Conservation (phyloP, 352 stramenopile genomes). For the Phytophthora capsici region DNA sequence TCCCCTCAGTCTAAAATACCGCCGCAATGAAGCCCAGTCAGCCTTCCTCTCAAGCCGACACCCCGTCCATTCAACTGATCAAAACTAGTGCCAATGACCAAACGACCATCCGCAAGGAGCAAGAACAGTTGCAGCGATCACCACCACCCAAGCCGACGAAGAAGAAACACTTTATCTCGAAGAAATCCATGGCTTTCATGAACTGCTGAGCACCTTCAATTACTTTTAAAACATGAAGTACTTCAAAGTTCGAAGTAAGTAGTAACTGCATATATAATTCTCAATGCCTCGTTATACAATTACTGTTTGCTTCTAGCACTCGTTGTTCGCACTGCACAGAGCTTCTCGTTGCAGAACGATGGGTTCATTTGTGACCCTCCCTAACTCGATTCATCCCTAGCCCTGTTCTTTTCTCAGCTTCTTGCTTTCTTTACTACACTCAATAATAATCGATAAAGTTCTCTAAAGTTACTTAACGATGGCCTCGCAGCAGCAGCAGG, state of each 20-base stretch:
- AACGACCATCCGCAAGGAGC: not conserved
- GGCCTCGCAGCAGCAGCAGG: slow-evolving; percentile 36
- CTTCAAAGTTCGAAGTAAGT: no score
- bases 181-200: slow-evolving; percentile 29
- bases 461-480: no score
- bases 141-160: slow-evolving; percentile 16
- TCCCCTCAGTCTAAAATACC: not conserved
- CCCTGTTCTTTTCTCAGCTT: not conserved
- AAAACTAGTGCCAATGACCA: not conserved
- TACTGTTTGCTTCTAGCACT: no score
- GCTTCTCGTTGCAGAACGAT: no score
- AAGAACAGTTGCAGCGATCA: slow-evolving; percentile 7
- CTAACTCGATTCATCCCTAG: not conserved
- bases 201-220: slow-evolving; percentile 1
- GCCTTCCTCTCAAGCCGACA: slow-evolving; percentile 2
- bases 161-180: slow-evolving; percentile 31
- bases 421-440: slow-evolving; percentile 3
- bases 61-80: slow-evolving; percentile 10
- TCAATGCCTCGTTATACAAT: no score
- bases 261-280: no score
- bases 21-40: slow-evolving; percentile 17
- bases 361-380: not conserved
- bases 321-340: no score
- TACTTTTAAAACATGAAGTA: no score
- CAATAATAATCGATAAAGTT: no score